Evolutionary conservation across 768 basidiomycete genomes (phyloP).

Genomic region (Cyclocybe cylindracea): DNA sequence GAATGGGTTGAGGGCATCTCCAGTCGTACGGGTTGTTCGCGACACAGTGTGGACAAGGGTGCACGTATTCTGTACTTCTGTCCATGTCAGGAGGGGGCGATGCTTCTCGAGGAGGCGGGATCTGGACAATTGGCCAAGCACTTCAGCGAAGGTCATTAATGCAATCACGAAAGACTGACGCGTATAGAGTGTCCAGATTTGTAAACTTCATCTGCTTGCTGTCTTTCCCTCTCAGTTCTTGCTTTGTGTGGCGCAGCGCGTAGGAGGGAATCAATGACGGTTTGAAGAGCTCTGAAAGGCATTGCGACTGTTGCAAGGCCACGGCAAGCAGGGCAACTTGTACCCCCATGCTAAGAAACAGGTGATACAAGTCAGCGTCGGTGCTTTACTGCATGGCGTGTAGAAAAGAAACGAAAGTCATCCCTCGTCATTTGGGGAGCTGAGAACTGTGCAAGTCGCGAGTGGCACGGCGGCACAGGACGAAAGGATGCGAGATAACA

Average conservation of each 20-base stretch:
- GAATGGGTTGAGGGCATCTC: slow-evolving; percentile 79
- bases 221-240: slow-evolving; percentile 68
- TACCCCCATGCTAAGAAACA: slow-evolving; percentile 70
- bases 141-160: slow-evolving; percentile 6
- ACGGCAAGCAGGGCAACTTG: slow-evolving; percentile 83
- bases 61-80: slow-evolving; percentile 61
- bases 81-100: slow-evolving; percentile 78
- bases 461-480: not conserved
- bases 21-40: slow-evolving; percentile 75
- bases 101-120: slow-evolving; percentile 72
- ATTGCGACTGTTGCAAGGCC: slow-evolving; percentile 65
- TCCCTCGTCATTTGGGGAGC: not conserved
- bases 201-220: slow-evolving; percentile 85
- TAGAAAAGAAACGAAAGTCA: not conserved
- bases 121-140: slow-evolving; percentile 37
- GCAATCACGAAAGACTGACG: slow-evolving; percentile 39
- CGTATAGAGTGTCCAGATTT: slow-evolving; percentile 59
- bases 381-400: not conserved
- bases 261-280: slow-evolving; percentile 69
- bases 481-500: slow-evolving; percentile 2
- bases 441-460: not conserved
- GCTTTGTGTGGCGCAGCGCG: slow-evolving; percentile 69
- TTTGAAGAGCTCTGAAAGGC: slow-evolving; percentile 73
- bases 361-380: not conserved
- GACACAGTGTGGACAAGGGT: slow-evolving; percentile 80